These are phyloP conservation scores for Botrytis medusae DNA, from an alignment of 2,329 filamentous ascomycete species.

Conservation along the genomic window DNA sequence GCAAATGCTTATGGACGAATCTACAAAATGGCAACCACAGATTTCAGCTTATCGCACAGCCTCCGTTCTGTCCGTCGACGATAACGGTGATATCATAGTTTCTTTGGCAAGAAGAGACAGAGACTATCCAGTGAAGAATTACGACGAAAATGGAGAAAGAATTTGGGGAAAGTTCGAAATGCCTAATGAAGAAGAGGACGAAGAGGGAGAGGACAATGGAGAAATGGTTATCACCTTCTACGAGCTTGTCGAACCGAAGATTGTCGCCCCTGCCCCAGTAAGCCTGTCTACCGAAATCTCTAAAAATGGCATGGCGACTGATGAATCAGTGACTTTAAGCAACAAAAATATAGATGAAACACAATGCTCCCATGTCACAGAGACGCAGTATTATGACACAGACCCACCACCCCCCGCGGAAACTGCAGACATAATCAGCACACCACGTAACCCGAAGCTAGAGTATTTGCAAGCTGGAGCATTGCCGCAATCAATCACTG, in stretches of 20 bases:
- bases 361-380: conserved; percentile 35
- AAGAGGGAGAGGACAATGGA: conserved; percentile 57
- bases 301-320: conserved; percentile 13
- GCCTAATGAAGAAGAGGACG: conserved; percentile 61
- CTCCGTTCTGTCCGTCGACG: conserved; percentile 55
- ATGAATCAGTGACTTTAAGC: conserved; percentile 17
- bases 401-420: conserved; percentile 7
- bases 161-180: conserved; percentile 78
- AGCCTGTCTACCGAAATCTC: conserved; percentile 26
- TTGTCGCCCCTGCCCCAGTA: conserved; percentile 51
- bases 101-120: conserved; percentile 70
- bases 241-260: conserved; percentile 67
- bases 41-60: conserved; percentile 64
- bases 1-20: conserved; percentile 58
- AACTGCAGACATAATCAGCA: not conserved
- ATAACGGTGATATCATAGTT: conserved; percentile 57
- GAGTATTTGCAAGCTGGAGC: conserved; percentile 32
- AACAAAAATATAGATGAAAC: conserved; percentile 25
- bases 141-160: conserved; percentile 69
- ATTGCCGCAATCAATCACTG: conserved; percentile 29
- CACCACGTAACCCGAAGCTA: not conserved
- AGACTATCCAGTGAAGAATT: conserved; percentile 54
- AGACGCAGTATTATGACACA: conserved; percentile 32
- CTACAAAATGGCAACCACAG: conserved; percentile 66
- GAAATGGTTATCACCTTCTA: conserved; percentile 57